Evolutionary conservation across 176 grass and related monocot species (phyloP), one percentile per base, ranked within the genome.

Genomic region (Eragrostis curvula): DNA sequence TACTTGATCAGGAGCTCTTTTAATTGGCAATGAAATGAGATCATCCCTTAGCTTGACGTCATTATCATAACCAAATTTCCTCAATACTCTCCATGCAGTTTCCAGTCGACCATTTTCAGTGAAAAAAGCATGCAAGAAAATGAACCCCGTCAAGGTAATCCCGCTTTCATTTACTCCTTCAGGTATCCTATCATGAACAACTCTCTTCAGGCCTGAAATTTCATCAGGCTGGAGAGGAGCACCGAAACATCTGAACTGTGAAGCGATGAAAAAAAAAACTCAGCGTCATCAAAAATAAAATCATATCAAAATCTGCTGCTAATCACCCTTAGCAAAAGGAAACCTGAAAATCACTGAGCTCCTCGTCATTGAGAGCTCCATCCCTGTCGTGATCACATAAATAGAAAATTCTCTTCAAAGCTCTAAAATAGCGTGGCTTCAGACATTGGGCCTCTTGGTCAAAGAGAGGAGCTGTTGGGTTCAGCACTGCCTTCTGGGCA

Each of bases 281-380:
- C 48, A 61, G 14, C 12, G 75, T 17, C 24, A 68, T 20, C 56
- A 87, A 2, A 79, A 29, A 53, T n/a, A 87, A 73, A 78, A 41
- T 36, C 3, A 36, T 36, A 36, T 36, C 32, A 36, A 36, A 36
- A 36, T 36, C 32, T 36, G 32, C 32, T 36, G 32, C 32, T 36
- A 36, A 36, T 36, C 32, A 36, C 32, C 32, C 32, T 36, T 4
- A 36, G 32, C 32, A 36, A 36, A 36, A 36, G 32, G 4, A 36
- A 77, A 99, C 97, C 97, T 99, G 97, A 41, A 99, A 99, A 43
- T 96, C 89, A n/a, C 94, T 99, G 52, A 96, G 88, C 82, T 99
- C 97, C 13, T 87, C 85, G 51, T 99, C 97, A 78, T 85, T 99
- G 60, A 99, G 91, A 83, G 91, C 89, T 25, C 93, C 97, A 87